phyloP scores from a whole-genome alignment of 345 rosid species.

The Erucastrum elatum region DNA sequence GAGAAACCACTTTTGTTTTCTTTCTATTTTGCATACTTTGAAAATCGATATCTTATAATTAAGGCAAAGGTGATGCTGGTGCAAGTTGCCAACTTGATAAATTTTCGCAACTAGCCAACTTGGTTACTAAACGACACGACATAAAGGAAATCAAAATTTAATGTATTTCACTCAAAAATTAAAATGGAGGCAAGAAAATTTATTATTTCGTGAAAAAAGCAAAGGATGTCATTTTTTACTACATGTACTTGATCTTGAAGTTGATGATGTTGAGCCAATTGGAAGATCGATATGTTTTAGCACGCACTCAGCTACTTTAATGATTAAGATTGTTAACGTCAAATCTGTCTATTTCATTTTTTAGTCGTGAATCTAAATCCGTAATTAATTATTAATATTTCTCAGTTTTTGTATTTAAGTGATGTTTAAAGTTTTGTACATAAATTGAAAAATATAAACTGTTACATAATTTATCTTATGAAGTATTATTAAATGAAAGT shows the following conservation, averaged over 20 bases:
- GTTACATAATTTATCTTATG: too few relatives aligned
- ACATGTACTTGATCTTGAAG: slow-evolving; percentile 16
- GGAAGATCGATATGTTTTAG: slow-evolving; percentile 25
- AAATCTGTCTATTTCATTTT: slow-evolving; percentile 26
- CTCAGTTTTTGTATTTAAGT: too few relatives aligned
- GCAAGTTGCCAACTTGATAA: slow-evolving; percentile 26
- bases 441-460: too few relatives aligned
- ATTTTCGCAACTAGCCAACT: slow-evolving; percentile 35
- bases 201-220: too few relatives aligned
- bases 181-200: neutral
- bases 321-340: slow-evolving; percentile 27
- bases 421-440: too few relatives aligned
- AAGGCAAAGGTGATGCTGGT: slow-evolving; percentile 28
- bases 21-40: neutral
- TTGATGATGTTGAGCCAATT: slow-evolving; percentile 29
- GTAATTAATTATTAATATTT: neutral
- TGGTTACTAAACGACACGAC: slow-evolving; percentile 31
- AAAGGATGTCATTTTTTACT: neutral
- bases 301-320: slow-evolving; percentile 26
- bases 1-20: slow-evolving; percentile 6
- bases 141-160: slow-evolving; percentile 6
- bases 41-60: slow-evolving; percentile 19
- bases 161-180: neutral
- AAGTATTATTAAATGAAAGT: too few relatives aligned
- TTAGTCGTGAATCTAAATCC: neutral